Base-by-base conservation (phyloP, 768 basidiomycete species). In the Chalciporus pseudorubinellus region DNA sequence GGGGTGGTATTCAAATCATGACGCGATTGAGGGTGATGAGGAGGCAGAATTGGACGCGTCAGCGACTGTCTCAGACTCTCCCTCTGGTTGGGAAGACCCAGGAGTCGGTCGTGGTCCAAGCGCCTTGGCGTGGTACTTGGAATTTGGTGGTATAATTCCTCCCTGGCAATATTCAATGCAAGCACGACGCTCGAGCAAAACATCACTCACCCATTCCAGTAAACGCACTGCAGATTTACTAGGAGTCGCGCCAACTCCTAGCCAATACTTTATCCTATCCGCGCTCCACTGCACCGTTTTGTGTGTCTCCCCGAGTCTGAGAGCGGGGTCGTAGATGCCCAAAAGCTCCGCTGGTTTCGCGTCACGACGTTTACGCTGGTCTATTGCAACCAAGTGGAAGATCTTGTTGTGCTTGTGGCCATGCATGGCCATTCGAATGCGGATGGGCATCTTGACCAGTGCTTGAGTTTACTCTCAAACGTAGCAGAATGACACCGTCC, bases 211-310 rank as follows among this genome's bases (percentile, higher is more conserved):
- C 77, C 85, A 74, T 64, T 88, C 84, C 62, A 98, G 70, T 57
- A 98, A 62, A 60, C 78, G 84, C 36, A 86, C 81, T 5, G 89
- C 91, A 6, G 86, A 77, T 63, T 85, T 84, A 40, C 83, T 87
- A 1, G 95, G 95, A 53, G 80, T 68, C 29, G 95, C 95, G 0
- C 94, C 95, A 16, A 87, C 82, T 29, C 78, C 78, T 34, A 98
- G 69, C 95, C 95, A 98, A 63, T 90, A 92, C 52, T 79, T 78
- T 67, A 98, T 91, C 65, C 95, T 82, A 60, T 90, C 85, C 21
- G 87, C 85, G 68, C 92, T 93, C 94, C 95, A 98, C 59, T 86
- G 80, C 50, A 98, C 76, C 29, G 80, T 83, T 71, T 94, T 95
- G 58, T 81, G 77, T 20, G 73, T 68, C 52, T 75, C 68, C 33